Evolutionary conservation across 164 flowering plant genomes (phyloP), one percentile per base, ranked within the genome.

Genomic region (Kalanchoe fedtschenkoi): DNA sequence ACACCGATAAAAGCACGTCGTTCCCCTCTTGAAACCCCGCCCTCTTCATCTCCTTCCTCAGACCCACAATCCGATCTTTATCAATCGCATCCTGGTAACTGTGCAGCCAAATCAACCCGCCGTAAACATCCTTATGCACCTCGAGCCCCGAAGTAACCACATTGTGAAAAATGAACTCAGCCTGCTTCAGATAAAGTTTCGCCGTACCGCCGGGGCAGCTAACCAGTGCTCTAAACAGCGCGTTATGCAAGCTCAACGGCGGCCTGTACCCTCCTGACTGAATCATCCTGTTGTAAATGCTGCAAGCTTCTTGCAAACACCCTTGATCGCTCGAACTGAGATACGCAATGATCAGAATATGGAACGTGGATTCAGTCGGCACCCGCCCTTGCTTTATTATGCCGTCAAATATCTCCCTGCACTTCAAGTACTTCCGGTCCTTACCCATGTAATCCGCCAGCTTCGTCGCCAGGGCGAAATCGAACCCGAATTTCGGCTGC

Each of bases 391-490:
- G 92, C 39, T 82, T 83, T 61, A 91, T 73, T 65, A 95, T 88
- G 58, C 85, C 89, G 65, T 91, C 86, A 71, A 85, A 95, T 66
- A 95, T 67, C 69, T 95, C 90, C 60, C 95, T 70, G 56, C 96
- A 95, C 71, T 84, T 90, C 54, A 83, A 65, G 66, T 74, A 81
- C 67, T 91, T 95, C 22, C 87, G 70, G 63, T 95, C 91, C 71
- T 83, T 95, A 38, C 97, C 99, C 79, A 89, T 68, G 69, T 80
- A 85, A 72, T 95, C 95, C 46, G 97, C 97, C 42, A 95, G 72
- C 77, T 75, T 88, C 35, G 97, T 87, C 24, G 90, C 88, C 55
- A 95, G 89, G 53, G 83, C 80, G 76, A 87, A 87, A 76, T 95
- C 91, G 77, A 91, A 95, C 37, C 60, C 76, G 71, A 81, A 88